Percentiles rank a stretch among this genome's conserved stretches.
Conservation (phyloP, 805 yeast genomes). For the Pichia ethanolica region DNA sequence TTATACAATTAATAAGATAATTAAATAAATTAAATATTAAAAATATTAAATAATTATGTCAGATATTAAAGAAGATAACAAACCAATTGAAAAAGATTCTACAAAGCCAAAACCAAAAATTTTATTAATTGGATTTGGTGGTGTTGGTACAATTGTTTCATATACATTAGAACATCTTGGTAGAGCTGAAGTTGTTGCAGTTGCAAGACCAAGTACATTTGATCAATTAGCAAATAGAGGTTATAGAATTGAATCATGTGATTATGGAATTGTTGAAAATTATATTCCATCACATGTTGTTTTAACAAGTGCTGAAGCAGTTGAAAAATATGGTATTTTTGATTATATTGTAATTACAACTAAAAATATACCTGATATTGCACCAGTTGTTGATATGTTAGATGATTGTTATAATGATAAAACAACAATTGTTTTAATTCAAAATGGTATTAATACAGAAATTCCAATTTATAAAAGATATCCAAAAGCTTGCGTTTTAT, state of each 20-base stretch:
- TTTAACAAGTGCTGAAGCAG: slow-evolving; percentile 27
- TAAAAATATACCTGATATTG: slow-evolving; percentile 61
- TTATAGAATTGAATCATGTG: slow-evolving; percentile 39
- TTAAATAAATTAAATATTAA: too few relatives aligned
- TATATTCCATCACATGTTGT: slow-evolving; percentile 45
- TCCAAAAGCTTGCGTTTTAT: slow-evolving; percentile 29
- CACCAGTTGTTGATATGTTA: slow-evolving; percentile 33
- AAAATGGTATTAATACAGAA: slow-evolving; percentile 35
- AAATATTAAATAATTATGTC: not conserved
- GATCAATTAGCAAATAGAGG: not conserved
- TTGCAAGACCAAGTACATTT: slow-evolving; percentile 44
- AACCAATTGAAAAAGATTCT: not conserved
- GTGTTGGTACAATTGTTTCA: slow-evolving; percentile 74
- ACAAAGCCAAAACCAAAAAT: slow-evolving; percentile 3
- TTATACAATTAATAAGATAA: too few relatives aligned
- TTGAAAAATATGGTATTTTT: slow-evolving; percentile 36
- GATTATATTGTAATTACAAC: slow-evolving; percentile 34
- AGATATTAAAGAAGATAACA: not conserved
- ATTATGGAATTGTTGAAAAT: slow-evolving; percentile 46
- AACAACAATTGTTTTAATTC: slow-evolving; percentile 30
- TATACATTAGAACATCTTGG: slow-evolving; percentile 44
- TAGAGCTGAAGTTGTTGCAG: slow-evolving; percentile 42
- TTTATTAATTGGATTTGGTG: slow-evolving; percentile 65
- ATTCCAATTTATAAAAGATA: slow-evolving; percentile 24
- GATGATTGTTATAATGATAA: slow-evolving; percentile 27